Evolutionary conservation across 1,284 basidiomycete species (phyloP).

Genomic region (Boletus sp.): DNA sequence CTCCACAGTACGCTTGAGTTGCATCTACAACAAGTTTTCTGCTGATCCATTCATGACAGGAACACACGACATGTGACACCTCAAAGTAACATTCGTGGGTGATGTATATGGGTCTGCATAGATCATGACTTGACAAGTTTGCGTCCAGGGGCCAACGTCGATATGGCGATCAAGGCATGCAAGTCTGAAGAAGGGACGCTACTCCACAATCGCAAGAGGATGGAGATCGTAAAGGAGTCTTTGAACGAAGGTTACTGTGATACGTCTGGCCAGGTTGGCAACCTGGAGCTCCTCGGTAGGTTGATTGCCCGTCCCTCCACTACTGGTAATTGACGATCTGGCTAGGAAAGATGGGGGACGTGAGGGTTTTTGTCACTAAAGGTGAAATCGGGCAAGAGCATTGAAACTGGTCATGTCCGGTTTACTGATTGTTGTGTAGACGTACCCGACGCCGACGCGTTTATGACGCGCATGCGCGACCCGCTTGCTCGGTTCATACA

Average conservation of each 20-base stretch:
- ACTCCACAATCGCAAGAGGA: slow-evolving; percentile 59
- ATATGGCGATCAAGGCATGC: slow-evolving; percentile 77
- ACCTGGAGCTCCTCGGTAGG: slow-evolving; percentile 60
- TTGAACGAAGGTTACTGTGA: slow-evolving; percentile 82
- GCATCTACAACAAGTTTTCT: background rate
- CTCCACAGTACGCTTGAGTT: slow-evolving; percentile 19
- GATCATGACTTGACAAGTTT: slow-evolving; percentile 1
- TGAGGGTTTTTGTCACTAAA: slow-evolving; percentile 67
- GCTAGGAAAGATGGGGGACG: slow-evolving; percentile 56
- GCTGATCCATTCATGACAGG: slow-evolving; percentile 10
- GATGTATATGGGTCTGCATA: background rate
- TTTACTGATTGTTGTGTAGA: slow-evolving; percentile 37
- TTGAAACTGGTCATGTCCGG: background rate
- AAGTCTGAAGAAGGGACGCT: slow-evolving; percentile 63
- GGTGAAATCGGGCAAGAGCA: slow-evolving; percentile 39
- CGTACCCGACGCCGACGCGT: slow-evolving; percentile 45
- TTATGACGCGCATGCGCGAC: slow-evolving; percentile 52
- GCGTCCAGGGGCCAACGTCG: slow-evolving; percentile 57
- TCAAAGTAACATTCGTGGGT: slow-evolving; percentile 56
- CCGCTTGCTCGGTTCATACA: slow-evolving; percentile 66
- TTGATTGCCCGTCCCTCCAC: background rate
- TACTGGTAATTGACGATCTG: slow-evolving; percentile 1
- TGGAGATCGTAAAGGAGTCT: slow-evolving; percentile 73
- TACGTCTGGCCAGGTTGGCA: slow-evolving; percentile 61
- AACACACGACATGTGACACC: slow-evolving; percentile 46